These are phyloP conservation scores for Amauroascus niger DNA, from an alignment of 2,329 filamentous ascomycete species.

Conservation along the genomic window DNA sequence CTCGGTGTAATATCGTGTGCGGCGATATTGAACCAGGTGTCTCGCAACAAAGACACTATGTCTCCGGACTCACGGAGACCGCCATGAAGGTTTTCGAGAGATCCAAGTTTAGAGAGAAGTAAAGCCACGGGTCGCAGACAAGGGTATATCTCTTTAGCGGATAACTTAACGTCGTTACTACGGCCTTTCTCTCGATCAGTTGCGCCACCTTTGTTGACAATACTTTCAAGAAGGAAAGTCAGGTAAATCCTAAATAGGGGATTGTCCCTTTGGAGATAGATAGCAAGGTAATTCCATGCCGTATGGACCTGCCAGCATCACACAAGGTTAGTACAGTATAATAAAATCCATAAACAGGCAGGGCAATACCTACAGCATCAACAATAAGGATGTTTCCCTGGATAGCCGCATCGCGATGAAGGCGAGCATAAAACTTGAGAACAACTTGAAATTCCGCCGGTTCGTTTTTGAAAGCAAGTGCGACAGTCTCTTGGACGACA, in stretches of 20 bases:
- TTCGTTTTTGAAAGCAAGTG: constrained; percentile 65
- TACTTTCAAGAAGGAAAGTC: constrained; percentile 69
- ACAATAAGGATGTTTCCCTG: constrained; percentile 59
- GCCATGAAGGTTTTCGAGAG: constrained; percentile 20
- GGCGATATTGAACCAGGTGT: constrained; percentile 97
- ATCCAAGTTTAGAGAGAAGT: constrained; percentile 52
- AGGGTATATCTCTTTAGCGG: constrained; percentile 77
- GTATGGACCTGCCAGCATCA: constrained; percentile 51
- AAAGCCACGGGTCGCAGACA: constrained; percentile 79
- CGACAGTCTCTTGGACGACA: constrained; percentile 73
- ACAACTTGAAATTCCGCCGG: constrained; percentile 75
- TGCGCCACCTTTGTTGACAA: constrained; percentile 83
- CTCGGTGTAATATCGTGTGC: constrained; percentile 78
- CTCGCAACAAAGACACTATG: constrained; percentile 65
- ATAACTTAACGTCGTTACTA: constrained; percentile 69
- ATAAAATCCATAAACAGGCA: not conserved
- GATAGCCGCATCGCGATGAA: constrained; percentile 62
- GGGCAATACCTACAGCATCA: constrained; percentile 52
- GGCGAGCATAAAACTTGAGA: constrained; percentile 69
- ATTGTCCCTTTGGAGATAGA: constrained; percentile 56
- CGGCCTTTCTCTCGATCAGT: constrained; percentile 64
- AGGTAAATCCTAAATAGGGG: constrained; percentile 75
- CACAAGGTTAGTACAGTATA: constrained; percentile 6
- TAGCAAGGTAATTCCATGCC: constrained; percentile 69
- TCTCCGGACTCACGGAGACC: constrained; percentile 45